Evolutionary conservation across 2,329 filamentous ascomycete species (phyloP), one percentile per base, ranked within the genome.

Genomic region (Botrytis paeoniae): DNA sequence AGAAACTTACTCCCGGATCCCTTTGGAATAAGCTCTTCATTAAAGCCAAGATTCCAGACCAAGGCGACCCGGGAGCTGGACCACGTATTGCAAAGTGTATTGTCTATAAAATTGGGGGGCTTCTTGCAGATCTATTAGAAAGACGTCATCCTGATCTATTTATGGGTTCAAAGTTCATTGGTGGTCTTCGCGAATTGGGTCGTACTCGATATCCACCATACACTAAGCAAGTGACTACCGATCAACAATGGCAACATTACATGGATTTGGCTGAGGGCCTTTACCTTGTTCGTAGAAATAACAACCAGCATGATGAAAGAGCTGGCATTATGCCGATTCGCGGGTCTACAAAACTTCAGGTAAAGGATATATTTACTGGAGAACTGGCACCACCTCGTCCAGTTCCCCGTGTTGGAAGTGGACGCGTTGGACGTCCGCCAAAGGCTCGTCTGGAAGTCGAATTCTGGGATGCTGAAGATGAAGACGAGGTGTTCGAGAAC

Each of bases 21-120:
- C 48, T 72, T 16, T 32, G 61, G 45, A 68, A 54, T 6, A 57
- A 48, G 57, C 45, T 72, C 39, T 68, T 37, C 20, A 25, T 43
- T 45, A 66, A 57, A 20, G 35, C 48, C 25, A 65, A 57, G 10
- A 45, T 72, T 22, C 70, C 70, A 16, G 70, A 72, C 22, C 29
- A 66, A 20, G 45, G 48, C 16, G 35, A 39, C 37, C 25, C 48
- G 25, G 22, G 48, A n/a, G 61, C 63, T n/a, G 62, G 70, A 35
- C 41, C 70, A 6, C 70, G 70, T 14, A 66, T 66, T 59, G 61
- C 70, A 25, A 72, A 72, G 41, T 72, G 70, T 16, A 32, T 72
- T n/a, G 54, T 72, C 37, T 66, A 72, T 16, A 65, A 8, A 35
- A n/a, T 72, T 20, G 62, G 61, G 6, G 14, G 48, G 25, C 25